phyloP scores from a whole-genome alignment of 768 basidiomycete species.

The Tricholomella constricta region DNA sequence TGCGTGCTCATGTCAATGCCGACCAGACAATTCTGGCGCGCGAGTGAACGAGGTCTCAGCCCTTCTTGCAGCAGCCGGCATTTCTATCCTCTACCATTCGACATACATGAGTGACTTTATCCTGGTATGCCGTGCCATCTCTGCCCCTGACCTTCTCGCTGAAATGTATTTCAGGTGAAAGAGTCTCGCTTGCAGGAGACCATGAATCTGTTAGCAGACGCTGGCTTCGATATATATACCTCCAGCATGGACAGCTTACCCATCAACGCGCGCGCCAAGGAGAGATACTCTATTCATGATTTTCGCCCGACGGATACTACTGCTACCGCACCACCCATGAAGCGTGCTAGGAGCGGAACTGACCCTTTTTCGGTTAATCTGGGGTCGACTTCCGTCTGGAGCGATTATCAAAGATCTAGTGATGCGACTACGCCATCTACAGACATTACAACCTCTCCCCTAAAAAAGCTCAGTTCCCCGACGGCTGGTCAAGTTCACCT shows the following conservation, averaged over 20 bases:
- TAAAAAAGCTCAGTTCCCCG: constrained; percentile 52
- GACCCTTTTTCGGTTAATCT: constrained; percentile 21
- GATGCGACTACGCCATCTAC: constrained; percentile 1
- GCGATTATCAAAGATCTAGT: constrained; percentile 1
- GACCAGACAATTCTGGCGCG: constrained; percentile 65
- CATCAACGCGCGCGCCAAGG: constrained; percentile 16
- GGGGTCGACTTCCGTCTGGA: constrained; percentile 12
- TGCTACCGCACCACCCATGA: constrained; percentile 32
- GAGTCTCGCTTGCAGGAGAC: constrained; percentile 64
- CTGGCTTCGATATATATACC: constrained; percentile 68
- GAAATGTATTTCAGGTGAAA: constrained; percentile 52
- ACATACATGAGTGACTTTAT: constrained; percentile 85
- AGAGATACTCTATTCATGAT: constrained; percentile 16
- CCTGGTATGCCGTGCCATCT: constrained; percentile 50
- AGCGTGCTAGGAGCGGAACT: constrained; percentile 45
- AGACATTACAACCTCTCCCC: constrained; percentile 15
- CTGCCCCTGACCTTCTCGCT: constrained; percentile 5
- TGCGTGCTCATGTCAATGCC: neutral
- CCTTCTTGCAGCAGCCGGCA: constrained; percentile 72
- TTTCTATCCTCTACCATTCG: constrained; percentile 81
- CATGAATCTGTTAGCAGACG: constrained; percentile 56
- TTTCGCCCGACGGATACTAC: constrained; percentile 17
- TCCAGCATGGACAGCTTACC: constrained; percentile 41
- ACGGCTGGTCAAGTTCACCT: constrained; percentile 60
- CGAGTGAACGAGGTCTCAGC: constrained; percentile 77